phyloP scores from a whole-genome alignment of 1,284 basidiomycete species.

The Takashimella tepidaria region DNA sequence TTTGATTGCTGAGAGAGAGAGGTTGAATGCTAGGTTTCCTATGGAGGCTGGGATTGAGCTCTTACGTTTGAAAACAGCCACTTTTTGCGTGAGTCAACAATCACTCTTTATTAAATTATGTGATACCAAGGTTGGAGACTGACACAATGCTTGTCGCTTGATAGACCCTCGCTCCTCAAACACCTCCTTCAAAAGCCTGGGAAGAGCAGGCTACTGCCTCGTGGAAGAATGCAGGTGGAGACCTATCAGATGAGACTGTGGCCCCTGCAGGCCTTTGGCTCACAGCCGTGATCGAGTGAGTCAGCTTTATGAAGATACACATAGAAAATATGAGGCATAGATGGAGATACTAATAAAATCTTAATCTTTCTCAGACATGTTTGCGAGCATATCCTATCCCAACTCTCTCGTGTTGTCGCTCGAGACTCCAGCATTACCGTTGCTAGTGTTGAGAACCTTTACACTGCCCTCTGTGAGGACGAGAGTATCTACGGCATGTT shows the following conservation, averaged over 20 bases:
- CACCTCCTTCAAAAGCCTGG: constrained; percentile 9
- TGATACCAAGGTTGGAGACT: too few relatives aligned
- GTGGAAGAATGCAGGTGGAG: constrained; percentile 41
- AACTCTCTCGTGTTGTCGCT: constrained; percentile 72
- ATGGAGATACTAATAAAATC: neutral
- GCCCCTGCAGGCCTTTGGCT: constrained; percentile 79
- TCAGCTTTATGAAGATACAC: constrained; percentile 22
- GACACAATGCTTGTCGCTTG: too few relatives aligned
- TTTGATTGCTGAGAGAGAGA: constrained; percentile 12
- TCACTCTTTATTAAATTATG: too few relatives aligned
- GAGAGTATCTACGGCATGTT: constrained; percentile 74
- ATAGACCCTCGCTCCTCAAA: constrained; percentile 37
- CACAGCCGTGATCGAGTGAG: constrained; percentile 87
- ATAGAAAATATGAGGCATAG: neutral
- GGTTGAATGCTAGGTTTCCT: constrained; percentile 25
- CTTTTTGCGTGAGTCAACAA: constrained; percentile 46
- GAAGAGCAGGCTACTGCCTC: constrained; percentile 17
- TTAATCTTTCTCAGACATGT: constrained; percentile 56
- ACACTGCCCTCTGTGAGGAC: constrained; percentile 80
- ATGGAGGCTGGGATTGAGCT: constrained; percentile 35
- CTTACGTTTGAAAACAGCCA: constrained; percentile 37
- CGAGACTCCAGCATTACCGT: constrained; percentile 67
- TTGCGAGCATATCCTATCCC: constrained; percentile 58
- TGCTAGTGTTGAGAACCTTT: constrained; percentile 73
- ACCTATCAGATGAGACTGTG: constrained; percentile 46